These are phyloP conservation scores for Periconia sp. DNA, from an alignment of 2,329 filamentous ascomycete species.

Conservation along the genomic window DNA sequence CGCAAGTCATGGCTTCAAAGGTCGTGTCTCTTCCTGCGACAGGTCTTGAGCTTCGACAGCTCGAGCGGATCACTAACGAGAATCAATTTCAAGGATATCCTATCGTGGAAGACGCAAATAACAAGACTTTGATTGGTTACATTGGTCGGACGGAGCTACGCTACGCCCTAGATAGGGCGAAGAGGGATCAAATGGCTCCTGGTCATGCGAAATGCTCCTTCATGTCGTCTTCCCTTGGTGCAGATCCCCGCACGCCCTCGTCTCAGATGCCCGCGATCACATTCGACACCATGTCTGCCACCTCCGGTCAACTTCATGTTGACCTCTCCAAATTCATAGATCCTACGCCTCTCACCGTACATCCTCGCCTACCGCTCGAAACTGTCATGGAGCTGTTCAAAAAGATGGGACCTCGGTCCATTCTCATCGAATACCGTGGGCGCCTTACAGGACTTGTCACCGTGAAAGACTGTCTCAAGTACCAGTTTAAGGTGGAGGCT, in stretches of 20 bases:
- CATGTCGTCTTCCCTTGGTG: constrained; percentile 46
- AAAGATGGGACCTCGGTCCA: constrained; percentile 93
- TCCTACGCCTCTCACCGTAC: constrained; percentile 85
- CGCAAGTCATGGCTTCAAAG: constrained; percentile 82
- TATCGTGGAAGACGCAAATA: constrained; percentile 75
- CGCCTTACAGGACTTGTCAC: constrained; percentile 85
- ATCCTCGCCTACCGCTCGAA: constrained; percentile 88
- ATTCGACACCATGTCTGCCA: constrained; percentile 66
- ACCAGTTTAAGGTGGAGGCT: constrained; percentile 94
- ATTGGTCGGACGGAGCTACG: constrained; percentile 90
- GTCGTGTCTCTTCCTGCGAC: constrained; percentile 75
- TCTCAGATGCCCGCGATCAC: constrained; percentile 50
- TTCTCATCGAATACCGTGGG: constrained; percentile 90
- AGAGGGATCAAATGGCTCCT: constrained; percentile 70
- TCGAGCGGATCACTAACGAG: constrained; percentile 77
- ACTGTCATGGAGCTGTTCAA: constrained; percentile 99
- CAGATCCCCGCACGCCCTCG: constrained; percentile 31
- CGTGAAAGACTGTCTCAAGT: constrained; percentile 95
- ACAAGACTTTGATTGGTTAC: constrained; percentile 82
- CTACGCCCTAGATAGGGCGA: constrained; percentile 85
- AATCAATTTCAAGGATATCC: constrained; percentile 93
- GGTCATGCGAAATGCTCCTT: constrained; percentile 78
- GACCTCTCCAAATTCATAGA: constrained; percentile 91
- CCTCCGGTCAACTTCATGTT: constrained; percentile 63
- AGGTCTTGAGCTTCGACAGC: constrained; percentile 75